phyloP scores from a whole-genome alignment of 192 early-diverging fungal species.

The Coemansia sp. region DNA sequence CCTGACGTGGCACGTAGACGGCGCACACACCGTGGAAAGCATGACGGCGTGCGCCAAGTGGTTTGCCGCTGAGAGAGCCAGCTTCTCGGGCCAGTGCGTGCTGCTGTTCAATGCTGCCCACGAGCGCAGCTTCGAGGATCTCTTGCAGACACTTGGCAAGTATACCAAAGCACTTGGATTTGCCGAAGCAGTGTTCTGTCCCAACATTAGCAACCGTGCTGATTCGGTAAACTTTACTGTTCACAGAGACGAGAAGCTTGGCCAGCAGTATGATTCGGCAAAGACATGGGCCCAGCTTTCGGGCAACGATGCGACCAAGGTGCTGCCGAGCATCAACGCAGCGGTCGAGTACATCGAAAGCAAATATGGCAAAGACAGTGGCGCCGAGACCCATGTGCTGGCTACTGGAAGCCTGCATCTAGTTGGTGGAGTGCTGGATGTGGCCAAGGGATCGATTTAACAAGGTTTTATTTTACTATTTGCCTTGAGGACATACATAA shows the following conservation, averaged over 20 bases:
- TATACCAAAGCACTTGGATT: slow-evolving; percentile 42
- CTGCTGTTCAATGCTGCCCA: slow-evolving; percentile 90
- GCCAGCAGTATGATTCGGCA: slow-evolving; percentile 61
- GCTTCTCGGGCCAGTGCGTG: slow-evolving; percentile 40
- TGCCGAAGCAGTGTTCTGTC: slow-evolving; percentile 74
- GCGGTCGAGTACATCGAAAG: no score
- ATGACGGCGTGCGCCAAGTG: no score
- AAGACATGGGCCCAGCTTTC: slow-evolving; percentile 53
- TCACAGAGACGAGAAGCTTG: slow-evolving; percentile 56
- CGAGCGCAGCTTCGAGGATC: slow-evolving; percentile 59
- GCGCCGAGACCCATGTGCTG: no score
- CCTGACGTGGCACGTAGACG: slow-evolving; percentile 82
- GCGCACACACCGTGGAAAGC: slow-evolving; percentile 92
- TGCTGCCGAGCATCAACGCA: no score
- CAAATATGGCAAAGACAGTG: no score
- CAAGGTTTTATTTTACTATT: no score
- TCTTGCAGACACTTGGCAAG: slow-evolving; percentile 64
- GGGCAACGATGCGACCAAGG: no score
- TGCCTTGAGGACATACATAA: no score
- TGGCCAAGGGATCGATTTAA: no score
- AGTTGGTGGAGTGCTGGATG: no score
- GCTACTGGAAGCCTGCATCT: no score
- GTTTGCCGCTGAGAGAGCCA: slow-evolving; percentile 41
- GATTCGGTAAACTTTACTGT: slow-evolving; percentile 76
- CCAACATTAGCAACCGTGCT: slow-evolving; percentile 60